Conservation (phyloP, 228 moss, liverwort and hornwort species). For the Sphagnum magellanicum region DNA sequence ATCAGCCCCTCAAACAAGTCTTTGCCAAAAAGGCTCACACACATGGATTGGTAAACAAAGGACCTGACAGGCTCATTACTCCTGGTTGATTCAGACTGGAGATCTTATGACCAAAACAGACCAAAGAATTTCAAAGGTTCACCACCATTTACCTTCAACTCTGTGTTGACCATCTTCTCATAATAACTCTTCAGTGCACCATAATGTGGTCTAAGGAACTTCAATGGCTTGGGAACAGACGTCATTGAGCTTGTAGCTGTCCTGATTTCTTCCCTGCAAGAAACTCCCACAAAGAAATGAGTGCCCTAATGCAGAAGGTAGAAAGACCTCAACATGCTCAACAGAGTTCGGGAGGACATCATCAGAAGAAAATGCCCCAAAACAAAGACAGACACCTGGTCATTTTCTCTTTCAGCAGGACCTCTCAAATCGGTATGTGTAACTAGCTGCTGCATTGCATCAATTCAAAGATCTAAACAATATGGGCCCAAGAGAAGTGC, state of each 20-base stretch:
- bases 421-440: too few relatives aligned
- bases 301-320: background rate
- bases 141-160: constrained; percentile 51
- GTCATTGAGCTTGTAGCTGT: constrained; percentile 99
- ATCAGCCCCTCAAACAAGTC: too few relatives aligned
- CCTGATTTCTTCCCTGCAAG: constrained; percentile 87
- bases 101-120: too few relatives aligned
- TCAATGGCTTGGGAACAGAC: constrained; percentile 95
- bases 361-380: background rate
- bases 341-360: background rate
- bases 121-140: background rate
- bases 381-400: background rate
- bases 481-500: background rate
- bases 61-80: too few relatives aligned
- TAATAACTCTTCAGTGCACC: constrained; percentile 73
- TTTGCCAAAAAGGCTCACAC: too few relatives aligned
- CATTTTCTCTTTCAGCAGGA: too few relatives aligned
- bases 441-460: background rate
- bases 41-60: too few relatives aligned
- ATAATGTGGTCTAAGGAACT: constrained; percentile 95
- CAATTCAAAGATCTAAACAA: too few relatives aligned
- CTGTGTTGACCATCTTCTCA: constrained; percentile 66
- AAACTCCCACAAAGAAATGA: background rate
- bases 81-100: too few relatives aligned
- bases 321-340: too few relatives aligned